Percentiles rank a stretch among this genome's conserved stretches.
phyloP scores from a whole-genome alignment of 257 asterid genomes.

The Nicotiana tabacum region DNA sequence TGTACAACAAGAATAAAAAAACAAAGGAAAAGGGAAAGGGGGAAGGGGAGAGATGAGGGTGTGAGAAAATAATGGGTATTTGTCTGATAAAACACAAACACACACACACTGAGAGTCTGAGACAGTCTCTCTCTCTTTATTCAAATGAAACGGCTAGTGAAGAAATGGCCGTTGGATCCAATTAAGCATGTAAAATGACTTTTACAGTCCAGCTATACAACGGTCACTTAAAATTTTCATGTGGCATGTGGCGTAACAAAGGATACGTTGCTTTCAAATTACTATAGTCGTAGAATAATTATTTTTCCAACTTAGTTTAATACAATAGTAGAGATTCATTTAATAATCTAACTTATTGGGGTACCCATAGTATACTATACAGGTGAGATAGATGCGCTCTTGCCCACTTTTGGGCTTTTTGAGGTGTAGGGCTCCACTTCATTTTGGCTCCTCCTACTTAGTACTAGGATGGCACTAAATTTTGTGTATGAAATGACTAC shows the following conservation, averaged over 20 bases:
- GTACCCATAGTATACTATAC: not conserved
- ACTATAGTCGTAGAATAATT: not conserved
- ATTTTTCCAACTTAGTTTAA: not conserved
- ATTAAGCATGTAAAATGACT: conserved; percentile 22
- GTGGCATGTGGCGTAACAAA: conserved; percentile 29
- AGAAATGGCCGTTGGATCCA: conserved; percentile 43
- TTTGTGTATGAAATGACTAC: conserved; percentile 5
- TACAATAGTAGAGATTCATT: not conserved
- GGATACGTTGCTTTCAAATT: conserved; percentile 58
- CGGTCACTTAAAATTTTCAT: conserved; percentile 56
- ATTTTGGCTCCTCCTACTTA: conserved; percentile 12
- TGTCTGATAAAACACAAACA: conserved; percentile 22
- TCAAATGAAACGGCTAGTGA: conserved; percentile 92
- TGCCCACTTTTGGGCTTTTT: conserved; percentile 13
- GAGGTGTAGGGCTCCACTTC: not conserved
- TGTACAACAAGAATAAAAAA: not conserved
- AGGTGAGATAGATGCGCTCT: conserved; percentile 23
- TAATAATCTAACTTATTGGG: conserved; percentile 12
- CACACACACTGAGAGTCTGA: not conserved
- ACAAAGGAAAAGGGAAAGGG: not conserved
- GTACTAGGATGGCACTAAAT: conserved; percentile 2
- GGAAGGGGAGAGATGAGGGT: conserved; percentile 18
- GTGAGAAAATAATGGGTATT: conserved; percentile 32
- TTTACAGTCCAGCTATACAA: conserved; percentile 36
- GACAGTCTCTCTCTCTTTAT: conserved; percentile 14